Conservation (phyloP, 2,329 filamentous ascomycete species). For the Neofusicoccum ribis region DNA sequence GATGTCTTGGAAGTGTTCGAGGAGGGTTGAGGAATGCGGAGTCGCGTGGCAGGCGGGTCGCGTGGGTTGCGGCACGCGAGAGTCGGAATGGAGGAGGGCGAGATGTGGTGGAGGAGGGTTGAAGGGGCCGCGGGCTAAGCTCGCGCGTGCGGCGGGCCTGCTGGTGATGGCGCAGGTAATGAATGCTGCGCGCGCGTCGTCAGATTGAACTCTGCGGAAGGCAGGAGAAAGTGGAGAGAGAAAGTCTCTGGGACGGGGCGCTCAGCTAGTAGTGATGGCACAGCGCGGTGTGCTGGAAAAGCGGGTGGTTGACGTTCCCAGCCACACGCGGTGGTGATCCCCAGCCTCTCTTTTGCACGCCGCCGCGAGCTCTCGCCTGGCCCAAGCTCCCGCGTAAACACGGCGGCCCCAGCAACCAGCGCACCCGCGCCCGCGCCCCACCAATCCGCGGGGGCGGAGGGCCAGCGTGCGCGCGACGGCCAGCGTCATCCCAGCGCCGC, state of each 20-base stretch:
- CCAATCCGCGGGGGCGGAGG: constrained; percentile 12
- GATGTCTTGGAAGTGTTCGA: not conserved
- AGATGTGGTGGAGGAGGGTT: not conserved
- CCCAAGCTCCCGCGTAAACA: constrained; percentile 6
- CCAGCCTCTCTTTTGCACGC: not conserved
- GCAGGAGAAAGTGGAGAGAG: constrained; percentile 17
- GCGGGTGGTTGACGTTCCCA: constrained; percentile 16
- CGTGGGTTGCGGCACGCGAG: not conserved
- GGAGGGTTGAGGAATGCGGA: not conserved
- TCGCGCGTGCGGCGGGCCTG: not conserved
- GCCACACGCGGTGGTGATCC: constrained; percentile 4
- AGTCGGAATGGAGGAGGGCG: not conserved
- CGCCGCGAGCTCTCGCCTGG: not conserved
- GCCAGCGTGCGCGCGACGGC: not conserved
- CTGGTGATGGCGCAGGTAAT: not conserved
- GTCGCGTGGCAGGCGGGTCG: not conserved
- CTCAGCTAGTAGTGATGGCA: constrained; percentile 13
- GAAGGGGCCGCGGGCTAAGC: not conserved
- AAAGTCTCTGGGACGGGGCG: not conserved
- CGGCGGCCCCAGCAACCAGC: constrained; percentile 11
- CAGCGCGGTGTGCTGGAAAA: constrained; percentile 14
- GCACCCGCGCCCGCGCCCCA: not conserved
- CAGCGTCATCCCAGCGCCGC: constrained; percentile 7
- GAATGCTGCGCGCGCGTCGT: not conserved
- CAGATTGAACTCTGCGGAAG: constrained; percentile 1